Conservation (phyloP, 352 stramenopile genomes). For the Globisporangium heterothallicum region DNA sequence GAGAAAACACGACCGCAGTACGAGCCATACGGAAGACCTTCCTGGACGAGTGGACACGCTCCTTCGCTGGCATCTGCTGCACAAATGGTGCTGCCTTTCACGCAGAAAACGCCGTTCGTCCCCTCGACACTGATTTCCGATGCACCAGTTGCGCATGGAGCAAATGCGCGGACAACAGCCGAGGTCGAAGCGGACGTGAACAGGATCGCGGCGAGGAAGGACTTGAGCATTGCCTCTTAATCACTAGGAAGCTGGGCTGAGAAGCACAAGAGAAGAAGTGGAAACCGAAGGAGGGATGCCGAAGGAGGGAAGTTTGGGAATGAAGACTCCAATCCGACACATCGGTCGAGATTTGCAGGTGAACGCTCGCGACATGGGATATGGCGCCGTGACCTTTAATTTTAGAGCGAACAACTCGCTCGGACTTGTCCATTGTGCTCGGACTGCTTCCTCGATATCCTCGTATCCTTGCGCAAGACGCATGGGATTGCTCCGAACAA, state of each 20-base stretch:
- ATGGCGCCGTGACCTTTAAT: no score
- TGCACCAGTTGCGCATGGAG: not conserved
- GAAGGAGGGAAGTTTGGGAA: no score
- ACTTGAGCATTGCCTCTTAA: slow-evolving; percentile 1
- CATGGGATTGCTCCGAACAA: no score
- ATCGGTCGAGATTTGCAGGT: no score
- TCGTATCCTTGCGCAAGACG: no score
- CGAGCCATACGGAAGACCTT: slow-evolving; percentile 4
- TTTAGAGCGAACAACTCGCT: no score
- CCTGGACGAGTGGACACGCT: slow-evolving; percentile 2
- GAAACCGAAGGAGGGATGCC: not conserved
- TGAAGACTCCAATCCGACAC: no score
- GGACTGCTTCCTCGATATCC: no score
- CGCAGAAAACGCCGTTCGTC: slow-evolving; percentile 5
- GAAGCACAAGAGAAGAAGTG: not conserved
- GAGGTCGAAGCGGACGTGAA: not conserved
- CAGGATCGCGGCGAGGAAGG: not conserved
- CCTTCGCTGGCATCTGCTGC: not conserved
- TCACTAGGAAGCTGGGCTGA: slow-evolving; percentile 17
- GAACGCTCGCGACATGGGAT: no score
- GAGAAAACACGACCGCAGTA: slow-evolving; percentile 10
- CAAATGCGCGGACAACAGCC: not conserved
- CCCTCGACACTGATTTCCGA: slow-evolving; percentile 7
- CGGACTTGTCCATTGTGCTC: no score
- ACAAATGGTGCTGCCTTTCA: slow-evolving; percentile 5